Evolutionary conservation across 2,329 filamentous ascomycete species (phyloP), one percentile per base, ranked within the genome.

Genomic region (Penicillium sp.): DNA sequence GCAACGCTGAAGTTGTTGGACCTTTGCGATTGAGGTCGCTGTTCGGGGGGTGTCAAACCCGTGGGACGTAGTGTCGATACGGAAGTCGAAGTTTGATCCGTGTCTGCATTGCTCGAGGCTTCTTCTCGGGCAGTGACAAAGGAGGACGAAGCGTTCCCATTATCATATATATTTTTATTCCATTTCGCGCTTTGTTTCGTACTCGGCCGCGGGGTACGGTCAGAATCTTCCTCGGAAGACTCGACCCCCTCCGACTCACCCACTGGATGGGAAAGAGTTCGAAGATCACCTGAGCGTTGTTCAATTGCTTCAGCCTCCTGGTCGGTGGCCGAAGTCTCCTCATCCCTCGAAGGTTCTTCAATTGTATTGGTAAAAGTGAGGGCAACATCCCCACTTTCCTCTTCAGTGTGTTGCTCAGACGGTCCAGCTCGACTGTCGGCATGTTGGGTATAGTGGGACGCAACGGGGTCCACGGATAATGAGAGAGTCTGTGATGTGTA

Each of bases 401-500:
- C 47, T 13, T 48, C 43, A 29, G 41, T 35, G 7, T 38, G 41
- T 31, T 44, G 41, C 11, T 29, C 26, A n/a, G 35, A 26, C 17
- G 38, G 47, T 3, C 56, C 60, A 14, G 52, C 56, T 36, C 56
- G 48, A 19, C 57, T 44, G 11, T 59, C 54, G n/a, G 59, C 53
- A 14, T 69, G 68, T 32, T 70, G 47, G 17, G 36, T 66, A 23
- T 70, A 65, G 43, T 67, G 68, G 8, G 65, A 62, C 17, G 69
- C 59, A 42, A 68, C 64, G 5, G 68, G 64, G 41, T 73, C 68
- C 1, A 73, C 71, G 16, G 70, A 70, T 54, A 81, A 81, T n/a
- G 73, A 75, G 9, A 73, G 68, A 4, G 67, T 57, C 20, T 64
- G 57, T 1, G 72, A 74, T 3, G 70, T 69, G 49, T 74, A 75